phyloP scores from a whole-genome alignment of 2,329 filamentous ascomycete genomes.

The Aureobasidium sp. region DNA sequence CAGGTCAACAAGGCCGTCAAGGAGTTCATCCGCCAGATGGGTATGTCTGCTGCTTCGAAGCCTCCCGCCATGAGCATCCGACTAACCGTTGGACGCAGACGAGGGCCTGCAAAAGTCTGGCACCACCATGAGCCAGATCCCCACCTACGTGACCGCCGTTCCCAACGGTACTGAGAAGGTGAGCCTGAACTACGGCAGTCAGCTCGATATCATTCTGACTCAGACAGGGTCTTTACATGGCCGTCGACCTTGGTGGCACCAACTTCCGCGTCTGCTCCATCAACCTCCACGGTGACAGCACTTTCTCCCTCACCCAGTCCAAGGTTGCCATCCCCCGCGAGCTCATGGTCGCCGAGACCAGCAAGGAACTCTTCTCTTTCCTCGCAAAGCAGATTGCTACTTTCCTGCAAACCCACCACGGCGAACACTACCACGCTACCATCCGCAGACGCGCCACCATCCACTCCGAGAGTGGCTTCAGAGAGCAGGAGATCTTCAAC shows the following conservation, averaged over 20 bases:
- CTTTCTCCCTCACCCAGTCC: slow-evolving; percentile 85
- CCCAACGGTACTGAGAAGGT: slow-evolving; percentile 98
- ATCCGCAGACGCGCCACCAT: slow-evolving; percentile 54
- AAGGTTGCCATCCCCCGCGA: slow-evolving; percentile 86
- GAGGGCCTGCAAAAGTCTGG: slow-evolving; percentile 73
- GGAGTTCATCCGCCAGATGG: slow-evolving; percentile 82
- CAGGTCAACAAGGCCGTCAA: slow-evolving; percentile 71
- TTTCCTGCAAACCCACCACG: slow-evolving; percentile 81
- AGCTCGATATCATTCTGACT: background rate
- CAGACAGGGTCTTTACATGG: slow-evolving; percentile 77
- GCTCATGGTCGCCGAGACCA: slow-evolving; percentile 81
- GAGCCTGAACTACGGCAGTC: slow-evolving; percentile 16
- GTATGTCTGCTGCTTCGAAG: slow-evolving; percentile 35
- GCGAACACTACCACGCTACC: slow-evolving; percentile 65
- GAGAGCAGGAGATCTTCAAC: slow-evolving; percentile 73
- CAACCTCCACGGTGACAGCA: slow-evolving; percentile 84
- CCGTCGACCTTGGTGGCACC: slow-evolving; percentile 94
- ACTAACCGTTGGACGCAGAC: slow-evolving; percentile 40
- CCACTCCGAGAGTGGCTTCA: slow-evolving; percentile 50
- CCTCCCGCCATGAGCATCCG: background rate
- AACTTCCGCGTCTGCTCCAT: slow-evolving; percentile 98
- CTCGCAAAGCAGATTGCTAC: slow-evolving; percentile 83
- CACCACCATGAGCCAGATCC: slow-evolving; percentile 86
- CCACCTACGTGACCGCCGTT: slow-evolving; percentile 90
- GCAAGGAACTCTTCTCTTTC: slow-evolving; percentile 83